These are phyloP conservation scores for Cyclotella baltica DNA, from an alignment of 108 stramenopile genomes.

Conservation along the genomic window DNA sequence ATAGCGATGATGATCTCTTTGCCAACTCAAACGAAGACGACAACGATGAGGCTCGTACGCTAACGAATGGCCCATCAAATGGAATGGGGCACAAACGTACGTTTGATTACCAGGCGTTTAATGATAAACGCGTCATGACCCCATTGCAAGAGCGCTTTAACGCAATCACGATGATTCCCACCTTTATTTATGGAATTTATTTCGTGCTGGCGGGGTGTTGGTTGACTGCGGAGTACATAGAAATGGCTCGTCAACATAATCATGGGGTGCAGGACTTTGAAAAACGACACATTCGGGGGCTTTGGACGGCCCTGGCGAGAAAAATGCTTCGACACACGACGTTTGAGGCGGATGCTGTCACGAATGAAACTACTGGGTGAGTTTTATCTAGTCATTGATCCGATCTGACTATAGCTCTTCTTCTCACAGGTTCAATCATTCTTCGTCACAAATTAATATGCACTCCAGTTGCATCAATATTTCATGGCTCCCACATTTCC, in stretches of 20 bases:
- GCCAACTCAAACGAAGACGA: not conserved
- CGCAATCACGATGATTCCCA: slow-evolving; percentile 75
- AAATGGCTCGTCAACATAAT: too few relatives aligned
- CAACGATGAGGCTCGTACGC: not conserved
- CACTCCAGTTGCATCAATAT: slow-evolving; percentile 40
- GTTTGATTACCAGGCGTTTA: slow-evolving; percentile 33
- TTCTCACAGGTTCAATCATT: not conserved
- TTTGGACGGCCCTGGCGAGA: slow-evolving; percentile 21
- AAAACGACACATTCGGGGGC: too few relatives aligned
- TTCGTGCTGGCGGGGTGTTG: slow-evolving; percentile 70
- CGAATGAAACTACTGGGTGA: slow-evolving; percentile 20
- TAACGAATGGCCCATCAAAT: not conserved
- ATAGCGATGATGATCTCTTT: slow-evolving; percentile 10
- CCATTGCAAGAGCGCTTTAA: slow-evolving; percentile 78
- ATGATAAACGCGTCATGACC: slow-evolving; percentile 74
- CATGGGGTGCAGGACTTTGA: not conserved
- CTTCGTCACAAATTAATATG: too few relatives aligned
- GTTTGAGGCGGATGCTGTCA: slow-evolving; percentile 34
- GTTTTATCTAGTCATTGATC: not conserved
- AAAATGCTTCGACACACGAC: slow-evolving; percentile 21
- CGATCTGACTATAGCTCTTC: not conserved
- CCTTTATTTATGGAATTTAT: slow-evolving; percentile 58
- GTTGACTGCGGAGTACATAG: too few relatives aligned
- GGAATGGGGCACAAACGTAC: too few relatives aligned
- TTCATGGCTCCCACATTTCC: slow-evolving; percentile 61